These are phyloP conservation scores for Barnettozyma salicaria DNA, from an alignment of 805 yeast species.

Conservation along the genomic window DNA sequence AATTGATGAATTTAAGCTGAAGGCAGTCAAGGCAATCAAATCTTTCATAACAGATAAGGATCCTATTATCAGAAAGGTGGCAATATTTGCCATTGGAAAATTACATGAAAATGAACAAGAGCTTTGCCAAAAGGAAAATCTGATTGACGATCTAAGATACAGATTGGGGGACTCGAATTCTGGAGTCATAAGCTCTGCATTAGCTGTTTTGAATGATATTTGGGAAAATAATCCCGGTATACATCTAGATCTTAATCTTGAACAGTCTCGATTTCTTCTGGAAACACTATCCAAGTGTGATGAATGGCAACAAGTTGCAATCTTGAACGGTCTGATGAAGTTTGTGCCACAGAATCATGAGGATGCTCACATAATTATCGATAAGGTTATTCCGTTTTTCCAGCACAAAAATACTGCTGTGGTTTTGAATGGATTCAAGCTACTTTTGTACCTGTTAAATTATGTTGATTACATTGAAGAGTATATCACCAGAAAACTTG, in stretches of 20 bases:
- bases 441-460: constrained; percentile 65
- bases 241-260: constrained; percentile 46
- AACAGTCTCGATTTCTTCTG: constrained; percentile 39
- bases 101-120: constrained; percentile 50
- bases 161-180: constrained; percentile 52
- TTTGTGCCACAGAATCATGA: constrained; percentile 65
- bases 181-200: constrained; percentile 62
- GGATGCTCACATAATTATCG: constrained; percentile 64
- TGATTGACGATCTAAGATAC: constrained; percentile 45
- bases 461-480: constrained; percentile 55
- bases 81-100: constrained; percentile 64
- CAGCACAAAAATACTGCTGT: constrained; percentile 81
- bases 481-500: constrained; percentile 55
- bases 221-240: constrained; percentile 50
- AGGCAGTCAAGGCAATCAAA: constrained; percentile 36
- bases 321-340: constrained; percentile 58
- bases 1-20: constrained; percentile 42
- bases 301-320: constrained; percentile 68
- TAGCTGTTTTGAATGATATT: constrained; percentile 60
- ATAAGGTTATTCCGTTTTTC: constrained; percentile 58
- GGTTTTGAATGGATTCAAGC: constrained; percentile 68
- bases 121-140: constrained; percentile 35
- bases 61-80: constrained; percentile 59
- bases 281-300: constrained; percentile 25
- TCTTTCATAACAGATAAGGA: constrained; percentile 41